Evolutionary conservation across 2,329 filamentous ascomycete genomes (phyloP).

Genomic region (Penicillium rolfsii): DNA sequence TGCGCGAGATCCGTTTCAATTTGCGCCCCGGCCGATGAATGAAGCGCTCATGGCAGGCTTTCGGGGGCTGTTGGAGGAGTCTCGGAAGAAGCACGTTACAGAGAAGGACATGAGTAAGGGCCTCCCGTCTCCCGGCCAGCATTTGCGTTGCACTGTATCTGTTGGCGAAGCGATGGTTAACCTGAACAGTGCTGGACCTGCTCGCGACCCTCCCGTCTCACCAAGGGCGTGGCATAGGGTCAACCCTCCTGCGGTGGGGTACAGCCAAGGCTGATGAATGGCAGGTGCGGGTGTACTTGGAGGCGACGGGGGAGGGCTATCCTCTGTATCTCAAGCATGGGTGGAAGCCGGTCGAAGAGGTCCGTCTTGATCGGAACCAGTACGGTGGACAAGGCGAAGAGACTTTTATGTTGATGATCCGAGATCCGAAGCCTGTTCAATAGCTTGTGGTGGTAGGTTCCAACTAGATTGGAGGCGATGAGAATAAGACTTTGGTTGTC

Average conservation of each 20-base stretch:
- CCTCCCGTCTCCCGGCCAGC: too few species aligned
- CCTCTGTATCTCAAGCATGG: constrained; percentile 55
- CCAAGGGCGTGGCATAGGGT: constrained; percentile 54
- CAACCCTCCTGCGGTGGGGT: constrained; percentile 54
- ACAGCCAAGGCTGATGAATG: constrained; percentile 51
- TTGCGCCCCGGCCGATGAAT: constrained; percentile 51
- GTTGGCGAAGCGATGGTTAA: background rate
- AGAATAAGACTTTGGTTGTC: too few species aligned
- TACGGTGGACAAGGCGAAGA: constrained; percentile 32
- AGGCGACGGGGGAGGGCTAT: constrained; percentile 55
- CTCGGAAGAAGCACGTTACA: constrained; percentile 23
- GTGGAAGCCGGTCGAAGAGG: constrained; percentile 47
- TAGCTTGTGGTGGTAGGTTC: background rate
- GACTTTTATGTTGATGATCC: constrained; percentile 32
- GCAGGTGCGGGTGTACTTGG: constrained; percentile 52
- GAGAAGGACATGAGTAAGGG: constrained; percentile 31
- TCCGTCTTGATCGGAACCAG: constrained; percentile 40
- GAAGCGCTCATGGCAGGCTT: constrained; percentile 42
- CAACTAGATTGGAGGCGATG: too few species aligned
- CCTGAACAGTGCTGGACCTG: constrained; percentile 47
- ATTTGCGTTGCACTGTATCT: too few species aligned
- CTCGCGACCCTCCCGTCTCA: constrained; percentile 49
- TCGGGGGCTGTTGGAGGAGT: constrained; percentile 22
- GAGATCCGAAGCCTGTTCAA: constrained; percentile 21
- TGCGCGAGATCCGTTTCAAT: constrained; percentile 38